Conservation (phyloP, 495 filamentous ascomycete species). For the Aspergillus egyptiacus region DNA sequence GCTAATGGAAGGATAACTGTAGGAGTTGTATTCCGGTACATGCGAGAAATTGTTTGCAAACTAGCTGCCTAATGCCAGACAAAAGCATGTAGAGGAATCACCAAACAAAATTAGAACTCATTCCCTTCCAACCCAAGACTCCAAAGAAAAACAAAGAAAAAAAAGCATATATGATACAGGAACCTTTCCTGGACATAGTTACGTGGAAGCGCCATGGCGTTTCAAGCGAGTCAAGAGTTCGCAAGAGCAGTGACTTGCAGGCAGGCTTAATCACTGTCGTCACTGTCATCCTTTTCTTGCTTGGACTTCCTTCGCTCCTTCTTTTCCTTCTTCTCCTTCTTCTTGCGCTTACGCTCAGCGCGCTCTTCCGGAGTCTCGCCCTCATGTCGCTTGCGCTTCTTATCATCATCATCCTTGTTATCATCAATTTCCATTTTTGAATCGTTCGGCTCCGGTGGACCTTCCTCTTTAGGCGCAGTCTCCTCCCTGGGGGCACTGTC, state of each 20-base stretch:
- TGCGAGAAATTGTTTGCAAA: slow-evolving; percentile 1
- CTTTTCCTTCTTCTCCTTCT: slow-evolving; percentile 71
- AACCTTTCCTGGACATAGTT: slow-evolving; percentile 22
- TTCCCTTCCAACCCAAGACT: slow-evolving; percentile 43
- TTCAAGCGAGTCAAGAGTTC: slow-evolving; percentile 3
- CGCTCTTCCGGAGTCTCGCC: slow-evolving; percentile 72
- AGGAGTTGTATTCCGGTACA: not conserved
- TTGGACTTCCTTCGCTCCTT: slow-evolving; percentile 60
- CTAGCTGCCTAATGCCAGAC: slow-evolving; percentile 18
- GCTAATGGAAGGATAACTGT: not conserved
- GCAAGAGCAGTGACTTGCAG: slow-evolving; percentile 31
- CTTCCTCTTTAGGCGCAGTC: not conserved
- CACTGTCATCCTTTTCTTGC: slow-evolving; percentile 51
- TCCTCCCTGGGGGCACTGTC: slow-evolving; percentile 38
- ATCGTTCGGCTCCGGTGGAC: slow-evolving; percentile 1
- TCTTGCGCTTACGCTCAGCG: slow-evolving; percentile 67
- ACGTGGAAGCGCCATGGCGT: not conserved
- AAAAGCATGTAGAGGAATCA: slow-evolving; percentile 7
- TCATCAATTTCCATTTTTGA: slow-evolving; percentile 38
- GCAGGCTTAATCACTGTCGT: slow-evolving; percentile 48
- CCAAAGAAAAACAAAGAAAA: too few species aligned
- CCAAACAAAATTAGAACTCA: slow-evolving; percentile 21
- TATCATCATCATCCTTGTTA: slow-evolving; percentile 38
- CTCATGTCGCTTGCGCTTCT: slow-evolving; percentile 76
- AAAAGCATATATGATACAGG: slow-evolving; percentile 39